Conservation (phyloP, 805 yeast genomes). For the Ogataea pignaliae region DNA sequence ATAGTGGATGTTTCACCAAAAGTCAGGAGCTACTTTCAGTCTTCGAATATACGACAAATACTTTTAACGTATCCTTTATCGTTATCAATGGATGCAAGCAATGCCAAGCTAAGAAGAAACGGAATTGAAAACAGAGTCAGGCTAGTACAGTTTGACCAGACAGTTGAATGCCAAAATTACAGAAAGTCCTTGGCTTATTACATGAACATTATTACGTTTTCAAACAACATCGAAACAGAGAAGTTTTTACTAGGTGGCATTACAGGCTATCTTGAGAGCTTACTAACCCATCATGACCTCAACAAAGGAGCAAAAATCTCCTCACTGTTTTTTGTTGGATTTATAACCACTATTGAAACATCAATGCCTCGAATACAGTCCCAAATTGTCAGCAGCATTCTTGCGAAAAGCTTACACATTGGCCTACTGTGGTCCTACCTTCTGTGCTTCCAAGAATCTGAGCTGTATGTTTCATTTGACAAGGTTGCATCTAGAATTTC, state of each 20-base stretch:
- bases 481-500: constrained; percentile 15
- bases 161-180: constrained; percentile 9
- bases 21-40: constrained; percentile 7
- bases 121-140: constrained; percentile 10
- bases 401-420: constrained; percentile 6
- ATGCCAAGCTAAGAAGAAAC: constrained; percentile 10
- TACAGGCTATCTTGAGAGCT: constrained; percentile 9
- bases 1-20: constrained; percentile 7
- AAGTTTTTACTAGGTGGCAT: constrained; percentile 9
- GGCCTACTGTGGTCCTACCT: constrained; percentile 17
- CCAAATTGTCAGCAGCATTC: constrained; percentile 3
- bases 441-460: constrained; percentile 18
- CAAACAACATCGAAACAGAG: constrained; percentile 7
- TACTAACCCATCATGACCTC: constrained; percentile 7
- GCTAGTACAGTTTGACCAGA: constrained; percentile 11
- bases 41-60: constrained; percentile 10
- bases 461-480: constrained; percentile 11
- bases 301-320: constrained; percentile 7
- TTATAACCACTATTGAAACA: constrained; percentile 8
- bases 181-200: constrained; percentile 9
- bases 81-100: constrained; percentile 6
- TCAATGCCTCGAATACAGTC: neutral
- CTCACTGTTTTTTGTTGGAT: constrained; percentile 15
- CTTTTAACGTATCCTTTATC: constrained; percentile 13
- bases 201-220: constrained; percentile 6